Conservation (phyloP, 306 rosid genomes). For the Begonia loranthoides region DNA sequence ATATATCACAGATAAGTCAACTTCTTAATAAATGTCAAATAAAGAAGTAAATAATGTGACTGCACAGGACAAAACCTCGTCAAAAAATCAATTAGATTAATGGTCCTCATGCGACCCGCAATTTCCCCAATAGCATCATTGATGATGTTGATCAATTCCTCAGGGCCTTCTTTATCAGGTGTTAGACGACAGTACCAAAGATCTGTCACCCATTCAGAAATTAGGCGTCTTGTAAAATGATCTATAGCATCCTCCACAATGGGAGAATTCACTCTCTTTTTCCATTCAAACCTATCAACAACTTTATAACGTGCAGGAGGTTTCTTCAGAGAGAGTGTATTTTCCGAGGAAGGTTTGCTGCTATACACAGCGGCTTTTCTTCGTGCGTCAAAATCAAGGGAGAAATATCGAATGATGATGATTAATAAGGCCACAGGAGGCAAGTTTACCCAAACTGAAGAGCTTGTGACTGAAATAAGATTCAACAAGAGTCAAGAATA, state of each 20-base stretch:
- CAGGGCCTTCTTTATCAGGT: slow-evolving; percentile 89
- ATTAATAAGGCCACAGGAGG: slow-evolving; percentile 81
- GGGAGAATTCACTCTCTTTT: slow-evolving; percentile 78
- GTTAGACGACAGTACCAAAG: slow-evolving; percentile 89
- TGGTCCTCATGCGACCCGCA: slow-evolving; percentile 77
- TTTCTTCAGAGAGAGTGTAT: slow-evolving; percentile 34
- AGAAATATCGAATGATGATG: slow-evolving; percentile 56
- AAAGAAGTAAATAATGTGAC: slow-evolving; percentile 7
- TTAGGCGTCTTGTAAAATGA: slow-evolving; percentile 60
- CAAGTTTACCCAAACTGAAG: slow-evolving; percentile 92
- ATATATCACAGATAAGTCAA: slow-evolving; percentile 24
- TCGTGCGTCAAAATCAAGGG: slow-evolving; percentile 76
- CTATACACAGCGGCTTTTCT: slow-evolving; percentile 77
- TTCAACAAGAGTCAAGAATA: too few relatives aligned
- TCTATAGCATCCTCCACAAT: slow-evolving; percentile 87
- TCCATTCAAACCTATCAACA: slow-evolving; percentile 64
- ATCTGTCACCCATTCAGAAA: slow-evolving; percentile 89
- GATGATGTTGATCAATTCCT: slow-evolving; percentile 58
- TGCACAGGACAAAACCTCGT: slow-evolving; percentile 50
- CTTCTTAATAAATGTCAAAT: slow-evolving; percentile 6
- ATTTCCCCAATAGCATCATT: slow-evolving; percentile 75
- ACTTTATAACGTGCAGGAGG: slow-evolving; percentile 34
- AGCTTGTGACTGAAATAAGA: slow-evolving; percentile 94
- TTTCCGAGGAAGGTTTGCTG: slow-evolving; percentile 35
- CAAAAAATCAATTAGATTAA: slow-evolving; percentile 80